A percentile compares a stretch with the other conserved stretches of the same genome.
Conservation (phyloP, 2,329 filamentous ascomycete genomes). For the Aspergillus brasiliensis region DNA sequence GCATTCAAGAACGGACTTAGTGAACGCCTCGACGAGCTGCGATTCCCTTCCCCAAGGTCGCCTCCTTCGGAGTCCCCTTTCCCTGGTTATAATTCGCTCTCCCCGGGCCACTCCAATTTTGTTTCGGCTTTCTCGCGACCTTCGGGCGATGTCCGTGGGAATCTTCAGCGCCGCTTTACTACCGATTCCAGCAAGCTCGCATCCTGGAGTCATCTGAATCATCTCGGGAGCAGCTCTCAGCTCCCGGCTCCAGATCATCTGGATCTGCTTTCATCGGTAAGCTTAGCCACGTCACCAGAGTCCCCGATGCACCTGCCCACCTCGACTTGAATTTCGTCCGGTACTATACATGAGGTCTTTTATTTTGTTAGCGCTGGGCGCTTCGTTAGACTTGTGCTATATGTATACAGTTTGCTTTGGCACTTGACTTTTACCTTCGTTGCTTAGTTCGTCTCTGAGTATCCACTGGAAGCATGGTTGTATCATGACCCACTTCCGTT, state of each 20-base stretch:
- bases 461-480: neutral
- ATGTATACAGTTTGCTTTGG: neutral
- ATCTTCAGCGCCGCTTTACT: constrained; percentile 88
- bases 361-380: neutral
- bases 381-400: neutral
- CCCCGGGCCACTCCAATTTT: constrained; percentile 66
- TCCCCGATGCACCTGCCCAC: neutral
- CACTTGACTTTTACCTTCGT: neutral
- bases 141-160: constrained; percentile 70
- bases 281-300: constrained; percentile 24
- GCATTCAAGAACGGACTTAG: constrained; percentile 65
- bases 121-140: constrained; percentile 58
- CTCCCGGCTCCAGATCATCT: constrained; percentile 51
- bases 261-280: constrained; percentile 58
- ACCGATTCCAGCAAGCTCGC: constrained; percentile 84
- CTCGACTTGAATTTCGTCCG: neutral
- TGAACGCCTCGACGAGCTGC: constrained; percentile 75
- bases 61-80: constrained; percentile 75
- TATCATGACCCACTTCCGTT: neutral
- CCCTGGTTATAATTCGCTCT: constrained; percentile 72
- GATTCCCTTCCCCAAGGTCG: constrained; percentile 75
- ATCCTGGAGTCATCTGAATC: constrained; percentile 68
- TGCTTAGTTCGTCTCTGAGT: neutral
- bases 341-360: neutral
- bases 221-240: constrained; percentile 48